phyloP scores from a whole-genome alignment of 2,329 filamentous ascomycete species.

The Catunica adiposa region DNA sequence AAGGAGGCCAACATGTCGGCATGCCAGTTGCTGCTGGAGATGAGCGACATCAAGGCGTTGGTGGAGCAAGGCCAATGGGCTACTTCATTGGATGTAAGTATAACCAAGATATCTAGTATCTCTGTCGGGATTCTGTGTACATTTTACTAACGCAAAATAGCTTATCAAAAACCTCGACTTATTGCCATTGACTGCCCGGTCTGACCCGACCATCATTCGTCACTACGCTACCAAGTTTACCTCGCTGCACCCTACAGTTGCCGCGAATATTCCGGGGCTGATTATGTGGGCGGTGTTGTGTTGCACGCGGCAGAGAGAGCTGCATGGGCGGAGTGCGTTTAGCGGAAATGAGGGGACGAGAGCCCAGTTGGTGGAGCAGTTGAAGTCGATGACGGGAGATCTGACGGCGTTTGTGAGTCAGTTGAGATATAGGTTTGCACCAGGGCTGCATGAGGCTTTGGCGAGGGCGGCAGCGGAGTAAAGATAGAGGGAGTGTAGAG shows the following conservation, averaged over 20 bases:
- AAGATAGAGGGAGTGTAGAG: neutral
- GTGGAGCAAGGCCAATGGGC: constrained; percentile 41
- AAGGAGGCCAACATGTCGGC: constrained; percentile 39
- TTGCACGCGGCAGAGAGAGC: constrained; percentile 62
- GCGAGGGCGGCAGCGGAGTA: constrained; percentile 62
- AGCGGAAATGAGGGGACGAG: constrained; percentile 53
- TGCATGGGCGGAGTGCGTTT: constrained; percentile 53
- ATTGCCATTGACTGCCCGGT: constrained; percentile 58
- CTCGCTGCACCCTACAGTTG: constrained; percentile 59
- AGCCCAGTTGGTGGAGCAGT: constrained; percentile 47
- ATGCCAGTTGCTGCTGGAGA: constrained; percentile 39
- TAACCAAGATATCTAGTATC: neutral
- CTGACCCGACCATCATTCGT: constrained; percentile 65
- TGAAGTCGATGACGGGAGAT: constrained; percentile 72
- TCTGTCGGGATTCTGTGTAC: neutral
- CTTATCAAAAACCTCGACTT: constrained; percentile 60
- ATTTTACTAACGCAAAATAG: constrained; percentile 25
- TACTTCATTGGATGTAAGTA: constrained; percentile 40
- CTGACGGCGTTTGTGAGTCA: constrained; percentile 81
- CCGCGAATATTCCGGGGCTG: constrained; percentile 77
- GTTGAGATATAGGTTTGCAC: constrained; percentile 77
- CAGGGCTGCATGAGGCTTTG: constrained; percentile 73
- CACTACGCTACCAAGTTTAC: constrained; percentile 67
- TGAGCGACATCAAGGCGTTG: constrained; percentile 43
- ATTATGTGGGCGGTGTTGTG: constrained; percentile 87